Conservation (phyloP, 208 protist genomes). For the Phytomonas francai region DNA sequence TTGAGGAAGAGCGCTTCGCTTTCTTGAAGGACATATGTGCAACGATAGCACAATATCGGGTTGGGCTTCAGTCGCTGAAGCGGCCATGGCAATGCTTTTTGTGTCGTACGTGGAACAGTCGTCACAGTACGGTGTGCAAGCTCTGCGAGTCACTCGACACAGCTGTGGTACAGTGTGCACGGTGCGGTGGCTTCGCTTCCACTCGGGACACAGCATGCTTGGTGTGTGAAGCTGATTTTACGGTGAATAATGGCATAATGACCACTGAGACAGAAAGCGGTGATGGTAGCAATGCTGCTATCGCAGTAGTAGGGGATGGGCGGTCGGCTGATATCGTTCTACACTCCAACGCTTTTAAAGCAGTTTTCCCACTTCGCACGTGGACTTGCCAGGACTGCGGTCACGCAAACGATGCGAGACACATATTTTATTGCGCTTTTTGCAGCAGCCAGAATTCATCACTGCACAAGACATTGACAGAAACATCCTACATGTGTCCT, state of each 20-base stretch:
- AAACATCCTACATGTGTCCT: not conserved
- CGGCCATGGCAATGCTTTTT: conserved; percentile 52
- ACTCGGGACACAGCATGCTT: conserved; percentile 9
- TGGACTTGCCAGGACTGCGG: conserved; percentile 64
- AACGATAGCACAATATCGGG: not conserved
- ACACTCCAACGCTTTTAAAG: conserved; percentile 8
- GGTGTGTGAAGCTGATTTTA: conserved; percentile 2
- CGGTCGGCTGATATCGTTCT: conserved; percentile 11
- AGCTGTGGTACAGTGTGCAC: conserved; percentile 42
- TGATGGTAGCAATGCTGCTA: not conserved
- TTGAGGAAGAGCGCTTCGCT: not conserved
- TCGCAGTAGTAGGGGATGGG: conserved; percentile 15
- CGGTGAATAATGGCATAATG: not conserved
- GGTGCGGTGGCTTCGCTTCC: conserved; percentile 41
- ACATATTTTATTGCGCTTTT: conserved; percentile 50
- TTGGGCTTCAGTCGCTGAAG: conserved; percentile 1
- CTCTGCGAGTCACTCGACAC: conserved; percentile 31
- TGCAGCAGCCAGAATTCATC: conserved; percentile 14
- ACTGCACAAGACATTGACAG: conserved; percentile 1
- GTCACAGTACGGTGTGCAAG: conserved; percentile 26
- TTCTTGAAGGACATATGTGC: not conserved
- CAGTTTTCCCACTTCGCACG: conserved; percentile 35
- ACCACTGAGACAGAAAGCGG: not conserved
- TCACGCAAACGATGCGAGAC: conserved; percentile 36
- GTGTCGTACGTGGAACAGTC: conserved; percentile 58